These are phyloP conservation scores for Psilocybe azurescens DNA, from an alignment of 768 basidiomycete species.

Conservation along the genomic window DNA sequence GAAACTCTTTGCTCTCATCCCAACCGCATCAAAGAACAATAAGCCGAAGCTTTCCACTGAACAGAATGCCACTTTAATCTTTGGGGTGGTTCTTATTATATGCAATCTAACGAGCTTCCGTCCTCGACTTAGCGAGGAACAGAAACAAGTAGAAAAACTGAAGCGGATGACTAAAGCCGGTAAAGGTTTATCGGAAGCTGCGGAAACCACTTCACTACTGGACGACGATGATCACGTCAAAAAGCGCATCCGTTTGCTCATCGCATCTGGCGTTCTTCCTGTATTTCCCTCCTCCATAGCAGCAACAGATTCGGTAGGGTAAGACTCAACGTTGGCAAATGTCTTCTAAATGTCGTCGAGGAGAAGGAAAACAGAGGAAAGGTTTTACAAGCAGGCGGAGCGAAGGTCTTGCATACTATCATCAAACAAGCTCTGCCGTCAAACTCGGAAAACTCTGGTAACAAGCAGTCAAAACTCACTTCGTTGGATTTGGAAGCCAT, in stretches of 20 bases:
- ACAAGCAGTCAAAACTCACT: constrained; percentile 39
- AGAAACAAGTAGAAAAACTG: constrained; percentile 81
- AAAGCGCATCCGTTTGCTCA: constrained; percentile 57
- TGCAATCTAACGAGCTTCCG: constrained; percentile 76
- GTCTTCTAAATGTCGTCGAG: constrained; percentile 75
- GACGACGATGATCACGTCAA: constrained; percentile 75
- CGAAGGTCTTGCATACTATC: constrained; percentile 63
- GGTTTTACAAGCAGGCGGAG: constrained; percentile 80
- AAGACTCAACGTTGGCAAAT: constrained; percentile 59
- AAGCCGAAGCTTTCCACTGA: constrained; percentile 18
- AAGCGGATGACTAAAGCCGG: constrained; percentile 69
- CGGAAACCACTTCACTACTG: constrained; percentile 40
- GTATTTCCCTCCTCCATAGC: constrained; percentile 64
- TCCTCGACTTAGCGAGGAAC: constrained; percentile 77
- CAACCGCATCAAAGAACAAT: constrained; percentile 44
- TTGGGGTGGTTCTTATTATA: constrained; percentile 79
- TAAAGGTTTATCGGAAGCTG: constrained; percentile 32
- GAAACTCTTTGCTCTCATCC: constrained; percentile 60
- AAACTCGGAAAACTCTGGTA: constrained; percentile 28
- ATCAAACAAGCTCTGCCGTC: constrained; percentile 55
- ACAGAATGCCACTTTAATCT: constrained; percentile 62
- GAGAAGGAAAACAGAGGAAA: constrained; percentile 79
- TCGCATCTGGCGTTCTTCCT: constrained; percentile 67
- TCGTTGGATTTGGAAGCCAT: constrained; percentile 61
- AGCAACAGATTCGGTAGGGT: constrained; percentile 69